phyloP scores from a whole-genome alignment of 2,329 filamentous ascomycete species.

The Alternaria sp. region DNA sequence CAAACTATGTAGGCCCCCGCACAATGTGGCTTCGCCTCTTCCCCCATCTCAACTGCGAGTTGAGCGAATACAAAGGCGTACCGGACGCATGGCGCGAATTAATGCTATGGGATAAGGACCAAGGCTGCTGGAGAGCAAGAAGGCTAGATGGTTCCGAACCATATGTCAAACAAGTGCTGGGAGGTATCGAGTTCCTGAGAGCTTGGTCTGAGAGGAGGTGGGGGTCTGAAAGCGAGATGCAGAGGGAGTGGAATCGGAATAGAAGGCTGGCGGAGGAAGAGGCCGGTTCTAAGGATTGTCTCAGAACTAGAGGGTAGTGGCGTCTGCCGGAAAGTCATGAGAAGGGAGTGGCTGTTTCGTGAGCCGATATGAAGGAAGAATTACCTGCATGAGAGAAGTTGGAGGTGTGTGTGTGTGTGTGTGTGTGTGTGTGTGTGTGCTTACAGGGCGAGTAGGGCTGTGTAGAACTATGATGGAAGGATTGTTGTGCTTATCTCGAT shows the following conservation, averaged over 20 bases:
- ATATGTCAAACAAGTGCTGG: neutral
- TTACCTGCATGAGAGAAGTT: neutral
- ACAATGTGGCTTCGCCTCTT: neutral
- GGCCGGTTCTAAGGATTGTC: too few species aligned
- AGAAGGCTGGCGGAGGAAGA: too few species aligned
- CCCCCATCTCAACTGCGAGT: neutral
- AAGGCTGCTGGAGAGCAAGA: neutral
- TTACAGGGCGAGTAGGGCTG: too few species aligned
- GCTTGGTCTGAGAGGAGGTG: neutral
- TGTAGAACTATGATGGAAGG: neutral
- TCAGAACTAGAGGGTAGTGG: too few species aligned
- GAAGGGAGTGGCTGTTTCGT: neutral
- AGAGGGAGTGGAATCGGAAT: neutral
- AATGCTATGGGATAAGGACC: neutral
- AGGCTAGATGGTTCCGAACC: neutral
- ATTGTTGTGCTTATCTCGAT: neutral
- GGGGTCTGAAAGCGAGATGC: neutral
- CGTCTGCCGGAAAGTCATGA: too few species aligned
- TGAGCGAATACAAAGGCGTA: neutral
- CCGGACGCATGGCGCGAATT: slow-evolving; percentile 2
- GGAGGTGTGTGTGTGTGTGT: too few species aligned
- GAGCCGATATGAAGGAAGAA: neutral
- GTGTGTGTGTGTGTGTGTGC: too few species aligned
- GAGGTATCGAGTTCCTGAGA: too few species aligned
- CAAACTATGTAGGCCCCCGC: neutral